Conservation (phyloP, 1,284 basidiomycete genomes). For the Gomphus sp. region DNA sequence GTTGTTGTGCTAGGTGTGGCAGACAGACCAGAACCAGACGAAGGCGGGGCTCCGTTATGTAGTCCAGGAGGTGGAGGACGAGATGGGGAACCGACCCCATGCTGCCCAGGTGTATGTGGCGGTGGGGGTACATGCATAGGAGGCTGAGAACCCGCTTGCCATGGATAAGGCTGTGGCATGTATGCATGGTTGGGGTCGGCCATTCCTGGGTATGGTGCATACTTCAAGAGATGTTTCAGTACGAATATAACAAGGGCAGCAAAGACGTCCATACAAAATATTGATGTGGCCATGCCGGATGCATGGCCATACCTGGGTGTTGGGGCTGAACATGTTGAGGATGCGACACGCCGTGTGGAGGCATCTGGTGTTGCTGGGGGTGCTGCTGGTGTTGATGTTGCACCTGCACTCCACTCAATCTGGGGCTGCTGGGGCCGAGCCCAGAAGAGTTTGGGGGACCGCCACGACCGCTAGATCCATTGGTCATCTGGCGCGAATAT, state of each 20-base stretch:
- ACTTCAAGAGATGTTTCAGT: neutral
- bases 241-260: slow-evolving; percentile 9
- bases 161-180: slow-evolving; percentile 15
- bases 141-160: slow-evolving; percentile 17
- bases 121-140: slow-evolving; percentile 23
- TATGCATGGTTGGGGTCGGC: neutral
- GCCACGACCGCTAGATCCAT: slow-evolving; percentile 37
- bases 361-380: slow-evolving; percentile 30
- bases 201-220: neutral
- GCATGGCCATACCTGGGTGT: slow-evolving; percentile 21
- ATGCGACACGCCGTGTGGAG: slow-evolving; percentile 29
- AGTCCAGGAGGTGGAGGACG: slow-evolving; percentile 19
- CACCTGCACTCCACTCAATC: slow-evolving; percentile 19
- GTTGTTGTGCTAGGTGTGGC: slow-evolving; percentile 5
- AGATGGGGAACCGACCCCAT: slow-evolving; percentile 18
- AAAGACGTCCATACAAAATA: slow-evolving; percentile 29
- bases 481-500: slow-evolving; percentile 50
- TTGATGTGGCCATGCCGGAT: slow-evolving; percentile 26
- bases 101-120: slow-evolving; percentile 32
- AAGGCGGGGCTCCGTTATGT: neutral
- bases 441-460: slow-evolving; percentile 44
- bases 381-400: slow-evolving; percentile 27
- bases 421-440: slow-evolving; percentile 38
- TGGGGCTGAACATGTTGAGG: slow-evolving; percentile 25
- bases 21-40: neutral